phyloP scores from a whole-genome alignment of 768 basidiomycete species.

The Panaeolus cyanescens region DNA sequence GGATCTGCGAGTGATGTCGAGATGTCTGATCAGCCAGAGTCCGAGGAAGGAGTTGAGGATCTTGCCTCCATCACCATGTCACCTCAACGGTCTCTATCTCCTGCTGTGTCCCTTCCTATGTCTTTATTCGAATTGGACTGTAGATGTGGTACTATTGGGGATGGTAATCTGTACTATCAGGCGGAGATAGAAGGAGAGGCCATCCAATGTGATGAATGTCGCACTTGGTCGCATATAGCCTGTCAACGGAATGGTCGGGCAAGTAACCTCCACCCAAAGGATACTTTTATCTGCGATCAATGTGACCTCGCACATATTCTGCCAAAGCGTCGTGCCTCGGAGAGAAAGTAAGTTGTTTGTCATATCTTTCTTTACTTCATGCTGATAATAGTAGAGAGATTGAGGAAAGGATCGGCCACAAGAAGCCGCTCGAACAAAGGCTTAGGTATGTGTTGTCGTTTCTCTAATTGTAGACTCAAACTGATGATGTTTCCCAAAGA shows the following conservation, averaged over 20 bases:
- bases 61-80: too few species aligned
- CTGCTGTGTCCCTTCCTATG: conserved; percentile 6
- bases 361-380: too few species aligned
- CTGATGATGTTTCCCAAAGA: conserved; percentile 1
- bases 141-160: conserved; percentile 11
- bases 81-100: too few species aligned
- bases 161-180: conserved; percentile 15
- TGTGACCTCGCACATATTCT: conserved; percentile 3
- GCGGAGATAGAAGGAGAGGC: conserved; percentile 2
- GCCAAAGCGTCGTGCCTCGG: neutral
- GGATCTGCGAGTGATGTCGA: too few species aligned
- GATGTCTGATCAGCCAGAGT: neutral
- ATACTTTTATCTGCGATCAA: conserved; percentile 10
- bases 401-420: neutral
- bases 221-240: conserved; percentile 11
- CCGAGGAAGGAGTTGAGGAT: conserved; percentile 3
- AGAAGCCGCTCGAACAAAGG: neutral
- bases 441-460: neutral
- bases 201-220: conserved; percentile 11
- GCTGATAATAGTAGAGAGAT: too few species aligned
- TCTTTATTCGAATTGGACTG: conserved; percentile 12
- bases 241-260: conserved; percentile 11
- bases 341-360: neutral
- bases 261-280: neutral
- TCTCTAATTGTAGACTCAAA: neutral